phyloP scores from a whole-genome alignment of 495 filamentous ascomycete species.

The Parachaetomium inaequale region DNA sequence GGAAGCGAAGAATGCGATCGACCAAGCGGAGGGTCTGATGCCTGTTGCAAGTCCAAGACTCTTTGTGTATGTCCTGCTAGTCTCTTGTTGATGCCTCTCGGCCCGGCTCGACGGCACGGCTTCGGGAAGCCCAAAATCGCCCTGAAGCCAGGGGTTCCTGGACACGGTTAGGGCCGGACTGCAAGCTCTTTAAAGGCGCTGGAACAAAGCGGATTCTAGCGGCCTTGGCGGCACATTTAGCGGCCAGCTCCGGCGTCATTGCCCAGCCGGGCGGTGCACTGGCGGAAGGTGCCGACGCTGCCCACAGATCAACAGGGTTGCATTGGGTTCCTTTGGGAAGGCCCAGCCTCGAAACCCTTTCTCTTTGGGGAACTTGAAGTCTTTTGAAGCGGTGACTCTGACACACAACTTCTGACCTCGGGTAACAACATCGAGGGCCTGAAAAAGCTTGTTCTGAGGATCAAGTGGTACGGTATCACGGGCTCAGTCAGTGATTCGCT shows the following conservation, averaged over 20 bases:
- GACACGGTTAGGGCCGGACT: conserved; percentile 27
- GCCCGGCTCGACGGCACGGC: conserved; percentile 4
- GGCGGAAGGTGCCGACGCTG: conserved; percentile 9
- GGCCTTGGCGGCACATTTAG: conserved; percentile 20
- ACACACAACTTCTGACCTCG: background rate
- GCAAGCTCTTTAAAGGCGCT: conserved; percentile 19
- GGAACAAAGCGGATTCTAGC: conserved; percentile 22
- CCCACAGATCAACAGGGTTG: background rate
- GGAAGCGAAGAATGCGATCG: background rate
- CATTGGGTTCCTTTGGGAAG: background rate
- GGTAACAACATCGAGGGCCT: background rate
- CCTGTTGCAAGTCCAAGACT: too few species aligned
- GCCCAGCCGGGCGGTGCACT: conserved; percentile 3
- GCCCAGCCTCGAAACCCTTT: background rate
- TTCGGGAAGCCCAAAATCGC: background rate
- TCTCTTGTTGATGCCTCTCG: too few species aligned
- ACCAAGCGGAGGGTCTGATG: too few species aligned
- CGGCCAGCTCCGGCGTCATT: conserved; percentile 12
- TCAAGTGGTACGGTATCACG: background rate
- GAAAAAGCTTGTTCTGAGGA: background rate
- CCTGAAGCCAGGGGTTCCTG: conserved; percentile 14
- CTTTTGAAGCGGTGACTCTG: conserved; percentile 13
- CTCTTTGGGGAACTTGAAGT: background rate
- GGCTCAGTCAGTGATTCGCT: background rate
- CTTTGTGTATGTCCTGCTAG: too few species aligned